Base-by-base conservation (phyloP, 306 rosid species). In the Betula pendula region DNA sequence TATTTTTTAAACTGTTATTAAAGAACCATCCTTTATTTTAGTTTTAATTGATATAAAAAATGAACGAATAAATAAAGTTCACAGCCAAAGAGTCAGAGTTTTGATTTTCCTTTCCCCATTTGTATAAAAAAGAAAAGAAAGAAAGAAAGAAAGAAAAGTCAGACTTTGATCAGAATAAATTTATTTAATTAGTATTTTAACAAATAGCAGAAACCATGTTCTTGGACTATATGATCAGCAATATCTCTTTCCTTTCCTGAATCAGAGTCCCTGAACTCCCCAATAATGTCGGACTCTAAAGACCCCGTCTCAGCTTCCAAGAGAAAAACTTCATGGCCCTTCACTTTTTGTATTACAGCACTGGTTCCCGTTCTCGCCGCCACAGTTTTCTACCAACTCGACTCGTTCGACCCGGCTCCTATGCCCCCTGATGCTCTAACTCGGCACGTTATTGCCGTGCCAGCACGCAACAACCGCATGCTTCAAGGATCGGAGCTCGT, bases 381-480 rank as follows among this genome's bases (percentile, higher is more conserved):
- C 13, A 16, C 75, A 15, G 8, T 82, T 43, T 3, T 77, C 11
- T 86, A 62, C 88, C 76, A 65, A 38, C 70, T 86, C 38, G 89
- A 90, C 55, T 80, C 93, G 16, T 84, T 77, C 60, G 71, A 88
- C 24, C 90, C 96, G 77, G 89, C 67, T 62, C 43, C 44, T 2
- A 8, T 82, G 14, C 88, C 94, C 0, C 68, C 50, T 15, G 75
- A 81, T 53, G 79, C 51, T 71, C 3, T 88, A 31, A 75, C 29
- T 78, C 68, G 63, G 55, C 70, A 13, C 8, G 15, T 12, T 12
- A 27, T 77, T 0, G 3, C 17, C 6, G 89, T 74, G 8, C 87
- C 88, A 0, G 17, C 62, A 0, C 67, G 70, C 17, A 84, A 90
- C 76, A 53, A n/a, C 0, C 70, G 20, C 42, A 71, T 89, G 85